Percentiles rank a stretch among this genome's conserved stretches.
phyloP scores from a whole-genome alignment of 805 yeast species.

The Candida khao-thaluensis region DNA sequence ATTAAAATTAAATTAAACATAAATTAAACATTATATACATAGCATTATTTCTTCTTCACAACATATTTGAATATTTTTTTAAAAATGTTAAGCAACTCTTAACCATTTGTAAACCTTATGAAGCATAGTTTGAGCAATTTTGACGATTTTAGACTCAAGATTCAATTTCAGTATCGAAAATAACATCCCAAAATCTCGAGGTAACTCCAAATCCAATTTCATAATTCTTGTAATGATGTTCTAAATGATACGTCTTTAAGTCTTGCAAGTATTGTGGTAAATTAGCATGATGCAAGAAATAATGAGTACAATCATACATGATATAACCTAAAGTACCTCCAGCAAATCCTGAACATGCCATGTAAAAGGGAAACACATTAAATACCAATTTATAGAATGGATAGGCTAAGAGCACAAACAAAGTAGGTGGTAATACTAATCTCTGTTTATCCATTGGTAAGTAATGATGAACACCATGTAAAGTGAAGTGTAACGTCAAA shows the following conservation, averaged over 20 bases:
- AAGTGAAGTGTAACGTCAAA: slow-evolving; percentile 78
- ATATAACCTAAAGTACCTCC: slow-evolving; percentile 96
- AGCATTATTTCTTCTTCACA: background rate
- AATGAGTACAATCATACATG: slow-evolving; percentile 90
- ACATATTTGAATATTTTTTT: too few relatives aligned
- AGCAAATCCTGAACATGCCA: slow-evolving; percentile 90
- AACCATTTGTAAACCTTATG: too few relatives aligned
- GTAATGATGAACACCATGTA: slow-evolving; percentile 97
- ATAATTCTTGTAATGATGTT: slow-evolving; percentile 96
- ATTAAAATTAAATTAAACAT: too few relatives aligned
- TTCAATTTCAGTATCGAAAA: slow-evolving; percentile 83
- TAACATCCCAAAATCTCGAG: slow-evolving; percentile 87
- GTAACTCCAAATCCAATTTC: slow-evolving; percentile 98
- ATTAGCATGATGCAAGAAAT: slow-evolving; percentile 83
- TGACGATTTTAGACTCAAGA: too few relatives aligned
- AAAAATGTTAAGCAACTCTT: too few relatives aligned
- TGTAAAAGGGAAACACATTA: slow-evolving; percentile 68
- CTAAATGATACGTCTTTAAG: slow-evolving; percentile 87
- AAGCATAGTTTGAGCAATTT: too few relatives aligned
- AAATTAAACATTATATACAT: background rate
- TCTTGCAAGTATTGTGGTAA: slow-evolving; percentile 76
- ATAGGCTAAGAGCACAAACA: slow-evolving; percentile 65
- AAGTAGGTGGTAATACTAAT: slow-evolving; percentile 94
- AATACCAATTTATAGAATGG: slow-evolving; percentile 86
- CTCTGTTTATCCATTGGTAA: slow-evolving; percentile 95